Base-by-base conservation (phyloP, 495 filamentous ascomycete genomes). In the Pyronema omphalodes region DNA sequence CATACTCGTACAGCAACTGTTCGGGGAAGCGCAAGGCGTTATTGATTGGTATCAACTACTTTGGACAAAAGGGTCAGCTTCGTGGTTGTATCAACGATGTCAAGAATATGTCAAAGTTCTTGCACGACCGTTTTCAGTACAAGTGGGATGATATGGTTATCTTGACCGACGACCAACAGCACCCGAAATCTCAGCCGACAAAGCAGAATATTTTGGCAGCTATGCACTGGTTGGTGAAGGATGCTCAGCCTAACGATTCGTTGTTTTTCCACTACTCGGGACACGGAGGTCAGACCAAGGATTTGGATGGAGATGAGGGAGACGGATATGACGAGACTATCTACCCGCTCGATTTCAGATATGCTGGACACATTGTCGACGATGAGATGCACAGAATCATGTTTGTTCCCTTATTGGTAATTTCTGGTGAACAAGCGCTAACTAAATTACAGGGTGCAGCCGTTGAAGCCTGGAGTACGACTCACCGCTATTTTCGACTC, bases 341-440 rank as follows among this genome's bases (percentile, higher is more conserved):
- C 63, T 98, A 95, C 66, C 91, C 91, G 3, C 87, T 95, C 4
- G 91, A 98, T 66, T 96, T 94, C 74, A 74, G 86, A 39, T 74
- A 76, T 52, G 81, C 82, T 41, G 91, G 91, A 3, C 91, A 95
- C 67, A 94, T 98, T 59, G 87, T 93, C 54, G 91, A 98, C 66
- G 91, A 98, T 61, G 89, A 96, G 70, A 94, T 98, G 87, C 91
- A 98, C 66, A 76, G 83, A 51, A 95, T 96, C 67, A 93, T 98
- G 88, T 74, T 55, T 47, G 58, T 15, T 37, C 9, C 44, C 19
- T 12, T 29, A 29, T 29, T 29, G 23, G 23, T 29, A 48, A 7
- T 49, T 47, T 36, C 51, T 33, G 40, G 36, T 7, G 7, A 33
- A 41, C 11, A 41, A 12, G 17, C 9, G 19, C 15, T 40, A 18